phyloP scores from a whole-genome alignment of 306 rosid genomes.

The Fragaria ananassa region DNA sequence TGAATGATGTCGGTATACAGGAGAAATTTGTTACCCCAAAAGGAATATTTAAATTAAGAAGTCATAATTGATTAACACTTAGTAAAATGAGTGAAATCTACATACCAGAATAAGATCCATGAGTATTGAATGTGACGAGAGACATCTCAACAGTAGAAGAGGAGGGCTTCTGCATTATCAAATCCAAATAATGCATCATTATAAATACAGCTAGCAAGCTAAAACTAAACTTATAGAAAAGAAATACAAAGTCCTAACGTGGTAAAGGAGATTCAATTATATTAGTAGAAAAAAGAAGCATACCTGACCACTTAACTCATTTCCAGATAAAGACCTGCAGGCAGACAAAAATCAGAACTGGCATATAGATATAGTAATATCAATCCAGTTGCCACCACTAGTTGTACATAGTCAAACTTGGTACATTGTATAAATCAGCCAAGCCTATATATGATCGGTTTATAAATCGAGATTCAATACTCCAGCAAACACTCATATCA shows the following conservation, averaged over 20 bases:
- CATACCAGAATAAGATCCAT: slow-evolving; percentile 91
- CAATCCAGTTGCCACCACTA: slow-evolving; percentile 1
- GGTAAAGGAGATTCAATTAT: slow-evolving; percentile 8
- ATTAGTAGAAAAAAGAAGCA: slow-evolving; percentile 21
- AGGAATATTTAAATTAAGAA: slow-evolving; percentile 10
- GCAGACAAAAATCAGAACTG: slow-evolving; percentile 33
- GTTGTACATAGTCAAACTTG: not conserved
- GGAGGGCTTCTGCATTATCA: slow-evolving; percentile 62
- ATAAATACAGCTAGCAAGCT: slow-evolving; percentile 21
- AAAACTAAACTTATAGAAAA: not conserved
- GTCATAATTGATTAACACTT: slow-evolving; percentile 7
- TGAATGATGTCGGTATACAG: not conserved
- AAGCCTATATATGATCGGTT: not conserved
- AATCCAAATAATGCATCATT: slow-evolving; percentile 17
- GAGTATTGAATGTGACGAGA: slow-evolving; percentile 72
- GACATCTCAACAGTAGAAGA: slow-evolving; percentile 62
- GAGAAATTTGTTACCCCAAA: not conserved
- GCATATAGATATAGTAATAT: not conserved
- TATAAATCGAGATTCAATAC: not conserved
- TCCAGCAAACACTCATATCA: not conserved
- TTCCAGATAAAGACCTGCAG: slow-evolving; percentile 67
- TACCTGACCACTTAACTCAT: slow-evolving; percentile 78
- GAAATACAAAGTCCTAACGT: not conserved
- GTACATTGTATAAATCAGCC: not conserved
- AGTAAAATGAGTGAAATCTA: slow-evolving; percentile 27